Conservation (phyloP, 1,284 basidiomycete genomes). For the Pseudozyma sp. region DNA sequence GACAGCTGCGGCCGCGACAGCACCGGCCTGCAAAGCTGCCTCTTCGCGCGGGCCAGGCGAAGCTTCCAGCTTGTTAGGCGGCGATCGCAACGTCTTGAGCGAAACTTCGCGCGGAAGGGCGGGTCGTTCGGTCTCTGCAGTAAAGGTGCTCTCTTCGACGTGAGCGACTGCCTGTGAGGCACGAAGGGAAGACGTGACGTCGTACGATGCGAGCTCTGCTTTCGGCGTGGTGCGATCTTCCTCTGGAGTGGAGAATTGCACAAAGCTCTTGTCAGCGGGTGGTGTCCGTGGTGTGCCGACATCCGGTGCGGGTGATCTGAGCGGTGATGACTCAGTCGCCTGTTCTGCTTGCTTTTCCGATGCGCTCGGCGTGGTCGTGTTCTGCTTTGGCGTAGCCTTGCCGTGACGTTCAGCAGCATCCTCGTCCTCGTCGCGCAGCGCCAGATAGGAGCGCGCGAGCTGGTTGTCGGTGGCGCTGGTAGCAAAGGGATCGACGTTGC, state of each 20-base stretch:
- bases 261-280: slow-evolving; percentile 29
- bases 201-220: slow-evolving; percentile 3
- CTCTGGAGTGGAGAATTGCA: slow-evolving; percentile 20
- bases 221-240: slow-evolving; percentile 13
- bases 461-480: neutral
- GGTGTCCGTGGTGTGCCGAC: slow-evolving; percentile 14
- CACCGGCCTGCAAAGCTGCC: slow-evolving; percentile 37
- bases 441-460: slow-evolving; percentile 22
- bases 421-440: slow-evolving; percentile 37
- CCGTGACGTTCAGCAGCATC: slow-evolving; percentile 2
- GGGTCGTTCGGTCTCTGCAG: slow-evolving; percentile 1
- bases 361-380: neutral
- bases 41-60: slow-evolving; percentile 32
- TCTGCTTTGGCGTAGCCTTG: slow-evolving; percentile 1
- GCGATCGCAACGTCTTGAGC: slow-evolving; percentile 33
- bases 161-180: neutral
- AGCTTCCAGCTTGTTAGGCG: slow-evolving; percentile 34
- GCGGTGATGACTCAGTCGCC: neutral
- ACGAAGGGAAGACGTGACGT: slow-evolving; percentile 13
- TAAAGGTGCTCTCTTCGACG: neutral
- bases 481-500: slow-evolving; percentile 4
- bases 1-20: slow-evolving; percentile 15
- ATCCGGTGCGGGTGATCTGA: neutral
- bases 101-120: slow-evolving; percentile 31
- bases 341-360: slow-evolving; percentile 3